These are phyloP conservation scores for Diaporthe nobilis DNA, from an alignment of 2,329 filamentous ascomycete genomes.

Conservation along the genomic window DNA sequence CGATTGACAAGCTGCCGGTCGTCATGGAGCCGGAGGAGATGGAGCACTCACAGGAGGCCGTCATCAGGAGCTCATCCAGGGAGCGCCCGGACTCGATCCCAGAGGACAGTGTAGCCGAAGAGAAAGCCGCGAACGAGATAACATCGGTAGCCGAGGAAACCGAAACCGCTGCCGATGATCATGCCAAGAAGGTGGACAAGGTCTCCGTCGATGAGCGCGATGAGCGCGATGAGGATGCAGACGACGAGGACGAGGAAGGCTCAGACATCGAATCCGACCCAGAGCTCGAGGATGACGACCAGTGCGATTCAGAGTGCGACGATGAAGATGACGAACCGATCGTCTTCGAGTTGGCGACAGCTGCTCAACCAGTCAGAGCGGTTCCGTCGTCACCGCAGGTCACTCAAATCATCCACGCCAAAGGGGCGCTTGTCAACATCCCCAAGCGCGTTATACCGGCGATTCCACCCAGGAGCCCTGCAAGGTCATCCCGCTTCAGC, in stretches of 20 bases:
- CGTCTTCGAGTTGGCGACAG: constrained; percentile 76
- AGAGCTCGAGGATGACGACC: constrained; percentile 48
- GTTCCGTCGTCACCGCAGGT: constrained; percentile 74
- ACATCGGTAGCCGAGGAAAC: background rate
- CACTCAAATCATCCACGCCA: constrained; percentile 77
- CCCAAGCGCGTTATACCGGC: constrained; percentile 84
- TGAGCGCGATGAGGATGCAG: constrained; percentile 49
- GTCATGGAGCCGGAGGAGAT: constrained; percentile 63
- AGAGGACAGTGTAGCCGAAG: constrained; percentile 18
- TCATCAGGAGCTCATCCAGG: constrained; percentile 62
- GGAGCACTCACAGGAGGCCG: constrained; percentile 72
- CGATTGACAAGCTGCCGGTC: constrained; percentile 58
- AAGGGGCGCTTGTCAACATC: constrained; percentile 87
- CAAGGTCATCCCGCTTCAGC: constrained; percentile 68
- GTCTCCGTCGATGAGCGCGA: constrained; percentile 44
- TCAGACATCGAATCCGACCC: constrained; percentile 44
- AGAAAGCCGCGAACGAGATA: constrained; percentile 12
- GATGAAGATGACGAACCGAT: constrained; percentile 77
- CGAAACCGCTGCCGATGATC: constrained; percentile 21
- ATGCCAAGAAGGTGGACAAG: constrained; percentile 43
- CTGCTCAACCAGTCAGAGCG: constrained; percentile 69
- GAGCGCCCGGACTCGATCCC: constrained; percentile 36
- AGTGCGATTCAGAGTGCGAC: constrained; percentile 58
- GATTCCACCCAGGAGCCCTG: constrained; percentile 83
- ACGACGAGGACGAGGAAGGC: constrained; percentile 50